Evolutionary conservation across 1,284 basidiomycete genomes (phyloP).

Genomic region (Leccinum pallidistipes): DNA sequence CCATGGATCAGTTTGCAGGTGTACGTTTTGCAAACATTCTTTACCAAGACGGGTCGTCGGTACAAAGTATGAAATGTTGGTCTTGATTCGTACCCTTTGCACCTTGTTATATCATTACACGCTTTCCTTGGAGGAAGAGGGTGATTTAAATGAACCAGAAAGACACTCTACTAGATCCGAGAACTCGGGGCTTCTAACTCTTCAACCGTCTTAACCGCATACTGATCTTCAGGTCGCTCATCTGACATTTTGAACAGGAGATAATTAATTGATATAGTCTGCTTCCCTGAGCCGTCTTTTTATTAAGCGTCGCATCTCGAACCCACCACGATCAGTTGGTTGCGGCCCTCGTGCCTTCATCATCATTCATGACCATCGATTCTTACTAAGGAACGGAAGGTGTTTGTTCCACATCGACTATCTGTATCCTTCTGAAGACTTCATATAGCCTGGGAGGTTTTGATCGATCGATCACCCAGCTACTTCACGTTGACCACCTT

Average conservation of each 20-base stretch:
- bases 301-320: too few relatives aligned
- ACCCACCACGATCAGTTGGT: too few relatives aligned
- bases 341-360: too few relatives aligned
- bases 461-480: not conserved
- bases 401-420: not conserved
- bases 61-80: conserved; percentile 68
- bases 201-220: too few relatives aligned
- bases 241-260: too few relatives aligned
- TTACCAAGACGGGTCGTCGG: conserved; percentile 81
- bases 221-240: too few relatives aligned
- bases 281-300: too few relatives aligned
- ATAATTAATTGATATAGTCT: too few relatives aligned
- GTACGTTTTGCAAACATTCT: conserved; percentile 91
- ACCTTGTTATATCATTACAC: not conserved
- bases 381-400: too few relatives aligned
- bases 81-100: conserved; percentile 18
- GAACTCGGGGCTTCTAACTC: too few relatives aligned
- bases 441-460: not conserved
- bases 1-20: conserved; percentile 69
- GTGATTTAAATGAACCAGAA: not conserved
- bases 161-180: not conserved
- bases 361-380: not conserved
- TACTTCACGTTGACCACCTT: not conserved
- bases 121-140: not conserved
- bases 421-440: too few relatives aligned